Evolutionary conservation across 352 stramenopile genomes (phyloP).

Genomic region (Hyaloperonospora brassicae): DNA sequence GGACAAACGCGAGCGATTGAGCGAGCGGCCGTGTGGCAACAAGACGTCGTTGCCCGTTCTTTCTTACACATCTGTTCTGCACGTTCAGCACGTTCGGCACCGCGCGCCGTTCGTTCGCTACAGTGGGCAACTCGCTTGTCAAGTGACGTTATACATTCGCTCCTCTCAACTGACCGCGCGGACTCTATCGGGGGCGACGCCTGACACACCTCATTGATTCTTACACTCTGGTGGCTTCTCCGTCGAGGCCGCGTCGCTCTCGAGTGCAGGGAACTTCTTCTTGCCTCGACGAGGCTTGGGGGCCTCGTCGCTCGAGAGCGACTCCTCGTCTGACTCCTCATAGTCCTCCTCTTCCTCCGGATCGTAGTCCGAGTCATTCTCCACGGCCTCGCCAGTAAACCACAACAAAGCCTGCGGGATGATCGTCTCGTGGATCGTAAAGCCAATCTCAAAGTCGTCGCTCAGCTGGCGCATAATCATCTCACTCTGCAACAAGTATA

Average conservation of each 20-base stretch:
- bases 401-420: slow-evolving; percentile 80
- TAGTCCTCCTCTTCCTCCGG: slow-evolving; percentile 68
- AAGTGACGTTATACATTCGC: too few relatives aligned
- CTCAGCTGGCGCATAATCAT: slow-evolving; percentile 83
- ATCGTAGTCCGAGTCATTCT: slow-evolving; percentile 79
- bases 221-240: slow-evolving; percentile 86
- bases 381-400: slow-evolving; percentile 77
- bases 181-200: slow-evolving; percentile 11
- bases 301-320: slow-evolving; percentile 45
- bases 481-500: slow-evolving; percentile 42
- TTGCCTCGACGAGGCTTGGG: slow-evolving; percentile 42
- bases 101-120: too few relatives aligned
- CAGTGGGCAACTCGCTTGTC: too few relatives aligned
- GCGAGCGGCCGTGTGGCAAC: too few relatives aligned
- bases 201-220: slow-evolving; percentile 68
- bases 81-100: too few relatives aligned
- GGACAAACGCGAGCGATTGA: too few relatives aligned
- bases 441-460: slow-evolving; percentile 79
- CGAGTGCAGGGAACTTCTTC: slow-evolving; percentile 74
- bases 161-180: not conserved
- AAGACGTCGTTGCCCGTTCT: too few relatives aligned
- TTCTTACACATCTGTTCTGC: too few relatives aligned
- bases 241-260: slow-evolving; percentile 46
- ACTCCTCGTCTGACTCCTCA: slow-evolving; percentile 59
- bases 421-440: slow-evolving; percentile 84